phyloP scores from a whole-genome alignment of 2,329 filamentous ascomycete species.

The Fusarium lyarnte region DNA sequence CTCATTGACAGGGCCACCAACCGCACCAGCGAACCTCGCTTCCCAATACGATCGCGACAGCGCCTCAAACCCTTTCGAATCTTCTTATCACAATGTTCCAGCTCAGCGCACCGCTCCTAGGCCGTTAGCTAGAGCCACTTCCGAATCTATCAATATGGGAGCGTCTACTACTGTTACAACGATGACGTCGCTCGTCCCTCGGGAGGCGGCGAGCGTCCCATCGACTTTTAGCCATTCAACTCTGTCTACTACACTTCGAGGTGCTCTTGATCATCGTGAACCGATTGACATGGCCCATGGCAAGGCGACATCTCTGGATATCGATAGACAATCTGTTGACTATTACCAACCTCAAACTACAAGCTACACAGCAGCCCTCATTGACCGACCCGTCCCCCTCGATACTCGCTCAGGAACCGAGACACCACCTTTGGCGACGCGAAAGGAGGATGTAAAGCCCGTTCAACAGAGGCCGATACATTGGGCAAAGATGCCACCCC shows the following conservation, averaged over 20 bases:
- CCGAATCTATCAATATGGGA: conserved; percentile 46
- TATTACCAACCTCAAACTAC: conserved; percentile 38
- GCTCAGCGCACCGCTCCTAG: conserved; percentile 48
- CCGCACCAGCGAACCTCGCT: conserved; percentile 11
- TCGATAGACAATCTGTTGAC: conserved; percentile 44
- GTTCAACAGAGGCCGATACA: conserved; percentile 26
- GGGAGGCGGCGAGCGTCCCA: conserved; percentile 46
- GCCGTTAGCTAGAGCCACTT: conserved; percentile 51
- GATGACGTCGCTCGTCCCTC: conserved; percentile 41
- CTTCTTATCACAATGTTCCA: conserved; percentile 47
- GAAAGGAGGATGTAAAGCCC: conserved; percentile 27
- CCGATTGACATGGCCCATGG: conserved; percentile 45
- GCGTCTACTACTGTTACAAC: conserved; percentile 47
- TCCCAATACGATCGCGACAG: conserved; percentile 37
- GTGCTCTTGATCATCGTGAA: conserved; percentile 49
- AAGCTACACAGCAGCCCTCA: conserved; percentile 42
- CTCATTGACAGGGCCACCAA: conserved; percentile 14
- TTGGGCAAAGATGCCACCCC: conserved; percentile 54
- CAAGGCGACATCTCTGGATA: conserved; percentile 49
- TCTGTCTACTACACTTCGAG: conserved; percentile 48
- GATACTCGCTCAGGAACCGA: conserved; percentile 29
- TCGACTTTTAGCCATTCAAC: conserved; percentile 47
- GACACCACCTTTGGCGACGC: conserved; percentile 9
- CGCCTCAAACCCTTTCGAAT: conserved; percentile 15
- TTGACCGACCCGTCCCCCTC: conserved; percentile 40